A percentile compares a stretch with the other conserved stretches of the same genome.
phyloP scores from a whole-genome alignment of 148 eudicot species.

The Limonium bicolor region DNA sequence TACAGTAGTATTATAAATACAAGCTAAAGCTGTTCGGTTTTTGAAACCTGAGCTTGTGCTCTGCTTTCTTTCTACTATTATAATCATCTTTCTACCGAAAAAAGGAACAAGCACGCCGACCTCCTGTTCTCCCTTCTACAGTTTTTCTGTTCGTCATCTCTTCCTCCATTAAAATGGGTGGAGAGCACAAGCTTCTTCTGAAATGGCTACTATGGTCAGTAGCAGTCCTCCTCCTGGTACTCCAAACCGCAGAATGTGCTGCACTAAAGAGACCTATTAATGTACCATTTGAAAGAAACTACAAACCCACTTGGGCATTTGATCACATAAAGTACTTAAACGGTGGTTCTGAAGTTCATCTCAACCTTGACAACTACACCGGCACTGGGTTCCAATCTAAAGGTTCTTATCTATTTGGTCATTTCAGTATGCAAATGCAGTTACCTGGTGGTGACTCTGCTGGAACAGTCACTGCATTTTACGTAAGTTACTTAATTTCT shows the following conservation, averaged over 20 bases:
- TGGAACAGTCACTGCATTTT: constrained; percentile 49
- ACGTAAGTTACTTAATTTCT: constrained; percentile 15
- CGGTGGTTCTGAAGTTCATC: constrained; percentile 58
- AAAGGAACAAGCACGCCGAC: too few relatives aligned
- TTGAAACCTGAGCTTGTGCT: too few relatives aligned
- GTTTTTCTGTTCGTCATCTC: too few relatives aligned
- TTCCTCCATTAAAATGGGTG: too few relatives aligned
- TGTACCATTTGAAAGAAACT: constrained; percentile 63
- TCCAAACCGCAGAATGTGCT: constrained; percentile 19
- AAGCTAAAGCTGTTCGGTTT: too few relatives aligned
- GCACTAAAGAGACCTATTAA: constrained; percentile 31
- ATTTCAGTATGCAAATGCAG: constrained; percentile 46
- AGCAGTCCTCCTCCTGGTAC: neutral
- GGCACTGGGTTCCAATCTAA: constrained; percentile 60
- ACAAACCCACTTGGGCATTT: constrained; percentile 68
- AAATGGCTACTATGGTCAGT: neutral
- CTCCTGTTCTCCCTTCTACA: too few relatives aligned
- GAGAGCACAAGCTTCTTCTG: too few relatives aligned
- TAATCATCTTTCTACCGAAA: too few relatives aligned
- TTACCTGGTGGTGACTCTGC: constrained; percentile 43
- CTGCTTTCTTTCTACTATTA: too few relatives aligned
- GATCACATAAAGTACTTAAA: constrained; percentile 67
- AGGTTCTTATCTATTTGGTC: constrained; percentile 51
- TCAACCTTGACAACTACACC: constrained; percentile 49
- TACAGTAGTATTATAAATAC: too few relatives aligned